Evolutionary conservation across 495 filamentous ascomycete genomes (phyloP).

Genomic region (Cercophora sp.): DNA sequence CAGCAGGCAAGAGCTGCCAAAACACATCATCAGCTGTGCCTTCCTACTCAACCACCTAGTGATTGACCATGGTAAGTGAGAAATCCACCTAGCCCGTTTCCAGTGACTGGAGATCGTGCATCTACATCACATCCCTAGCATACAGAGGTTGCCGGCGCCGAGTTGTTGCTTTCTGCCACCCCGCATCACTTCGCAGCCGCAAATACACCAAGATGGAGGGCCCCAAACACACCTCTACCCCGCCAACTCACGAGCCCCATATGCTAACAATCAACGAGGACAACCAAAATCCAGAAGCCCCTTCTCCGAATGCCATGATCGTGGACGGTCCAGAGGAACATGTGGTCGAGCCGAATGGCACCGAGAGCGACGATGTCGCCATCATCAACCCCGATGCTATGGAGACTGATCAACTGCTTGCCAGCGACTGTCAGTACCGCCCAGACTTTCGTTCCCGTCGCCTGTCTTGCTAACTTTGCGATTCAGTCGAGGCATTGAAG

Average conservation of each 20-base stretch:
- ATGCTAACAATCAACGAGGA: slow-evolving; percentile 28
- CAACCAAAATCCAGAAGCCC: slow-evolving; percentile 34
- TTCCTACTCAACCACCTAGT: slow-evolving; percentile 2
- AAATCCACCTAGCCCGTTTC: too few relatives aligned
- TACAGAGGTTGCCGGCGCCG: too few relatives aligned
- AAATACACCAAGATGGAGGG: not conserved
- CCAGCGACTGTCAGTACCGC: slow-evolving; percentile 71
- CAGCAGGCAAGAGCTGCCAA: slow-evolving; percentile 10
- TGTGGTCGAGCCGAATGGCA: slow-evolving; percentile 51
- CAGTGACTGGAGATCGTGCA: too few relatives aligned
- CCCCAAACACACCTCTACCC: slow-evolving; percentile 18
- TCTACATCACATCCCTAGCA: too few relatives aligned
- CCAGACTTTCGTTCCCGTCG: not conserved
- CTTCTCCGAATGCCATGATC: slow-evolving; percentile 58
- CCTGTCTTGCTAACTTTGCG: slow-evolving; percentile 23
- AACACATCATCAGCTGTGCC: slow-evolving; percentile 7
- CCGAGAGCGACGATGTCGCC: slow-evolving; percentile 79
- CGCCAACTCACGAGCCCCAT: slow-evolving; percentile 1
- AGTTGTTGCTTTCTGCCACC: slow-evolving; percentile 11
- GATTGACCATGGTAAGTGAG: slow-evolving; percentile 17
- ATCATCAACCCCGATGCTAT: slow-evolving; percentile 68
- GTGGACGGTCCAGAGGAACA: slow-evolving; percentile 69
- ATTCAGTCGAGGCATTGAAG: slow-evolving; percentile 77
- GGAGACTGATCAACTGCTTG: slow-evolving; percentile 40
- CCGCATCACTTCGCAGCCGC: slow-evolving; percentile 9